These are phyloP conservation scores for Micromonas pusilla DNA, from an alignment of 139 green algal genomes.

Conservation along the genomic window DNA sequence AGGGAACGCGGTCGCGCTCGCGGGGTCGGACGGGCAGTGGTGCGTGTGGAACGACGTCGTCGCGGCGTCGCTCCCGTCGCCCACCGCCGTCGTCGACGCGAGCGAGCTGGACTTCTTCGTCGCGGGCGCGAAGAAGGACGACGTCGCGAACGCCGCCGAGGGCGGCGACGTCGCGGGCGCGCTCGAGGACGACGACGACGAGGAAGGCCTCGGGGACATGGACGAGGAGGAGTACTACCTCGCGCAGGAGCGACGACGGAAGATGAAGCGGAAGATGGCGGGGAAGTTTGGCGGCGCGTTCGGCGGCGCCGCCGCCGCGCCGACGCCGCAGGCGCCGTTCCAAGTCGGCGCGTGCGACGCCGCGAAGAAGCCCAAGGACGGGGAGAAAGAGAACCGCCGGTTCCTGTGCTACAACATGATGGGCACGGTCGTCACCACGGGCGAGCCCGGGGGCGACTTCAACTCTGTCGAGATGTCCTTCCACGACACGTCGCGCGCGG, in stretches of 20 bases:
- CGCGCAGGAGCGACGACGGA: background rate
- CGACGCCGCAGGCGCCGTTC: constrained; percentile 20
- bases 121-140: background rate
- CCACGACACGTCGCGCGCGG: constrained; percentile 61
- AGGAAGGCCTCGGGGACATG: constrained; percentile 3
- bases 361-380: background rate
- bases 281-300: background rate
- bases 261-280: background rate
- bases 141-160: too few species aligned
- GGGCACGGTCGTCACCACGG: background rate
- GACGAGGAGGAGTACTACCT: constrained; percentile 10
- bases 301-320: background rate
- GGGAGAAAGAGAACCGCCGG: background rate
- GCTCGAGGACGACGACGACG: constrained; percentile 5
- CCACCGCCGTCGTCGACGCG: background rate
- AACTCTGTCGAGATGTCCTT: constrained; percentile 59
- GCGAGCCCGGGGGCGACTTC: constrained; percentile 1
- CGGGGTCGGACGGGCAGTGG: constrained; percentile 51
- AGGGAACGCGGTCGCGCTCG: constrained; percentile 57
- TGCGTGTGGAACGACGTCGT: constrained; percentile 55
- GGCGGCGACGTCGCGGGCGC: constrained; percentile 19
- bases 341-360: constrained; percentile 1
- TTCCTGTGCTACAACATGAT: constrained; percentile 29
- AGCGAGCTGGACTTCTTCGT: constrained; percentile 4
- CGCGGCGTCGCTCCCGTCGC: constrained; percentile 25